Base-by-base conservation (phyloP, 371 early-diverging fungal species). In the Dinochytrium kinnereticum region DNA sequence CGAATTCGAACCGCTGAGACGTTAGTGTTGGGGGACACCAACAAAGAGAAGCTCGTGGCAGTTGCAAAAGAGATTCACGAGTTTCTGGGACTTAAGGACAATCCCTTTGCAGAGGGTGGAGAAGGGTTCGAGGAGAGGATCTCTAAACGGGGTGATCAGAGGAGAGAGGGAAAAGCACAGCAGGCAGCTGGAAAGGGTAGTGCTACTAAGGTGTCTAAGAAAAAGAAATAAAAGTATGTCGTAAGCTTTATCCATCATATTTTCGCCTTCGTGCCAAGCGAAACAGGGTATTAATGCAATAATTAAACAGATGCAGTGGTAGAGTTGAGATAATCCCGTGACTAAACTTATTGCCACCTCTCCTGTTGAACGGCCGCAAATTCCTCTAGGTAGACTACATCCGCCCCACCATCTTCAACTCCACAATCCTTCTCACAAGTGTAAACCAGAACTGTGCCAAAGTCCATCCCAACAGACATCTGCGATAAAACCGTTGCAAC, bases 361-460 rank as follows among this genome's bases (percentile, higher is more conserved):
- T 81, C 81, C 13, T 55, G 40, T 64, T 77, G 77, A 7, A 79
- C 73, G 17, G 59, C 76, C 21, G 64, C 70, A 44, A 44, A 66
- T 69, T 81, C 81, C 39, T 76, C 72, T n/a, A 71, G 44, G 50
- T 71, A 81, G 19, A 51, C 74, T 19, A 82, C 71, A 21, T 64
- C 74, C 61, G 70, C 49, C 81, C 81, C 34, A 37, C 70, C 33
- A 44, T 66, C 3, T 71, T 79, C 24, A 13, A 53, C 79, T 51
- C 82, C 86, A 71, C 97, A 97, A 80, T 97, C 94, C 24, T 86
- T 86, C 53, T 83, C 85, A 75, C 97, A 97, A 2, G 90, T 88
- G 79, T 89, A 97, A 1, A 94, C 87, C 75, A 96, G 70, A 19
- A 96, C 81, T 0, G 97, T 95, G 24, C 97, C 97, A 86, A 93